Evolutionary conservation across 2,329 filamentous ascomycete species (phyloP), one percentile per base, ranked within the genome.

Genomic region (Aureobasidium zeae): DNA sequence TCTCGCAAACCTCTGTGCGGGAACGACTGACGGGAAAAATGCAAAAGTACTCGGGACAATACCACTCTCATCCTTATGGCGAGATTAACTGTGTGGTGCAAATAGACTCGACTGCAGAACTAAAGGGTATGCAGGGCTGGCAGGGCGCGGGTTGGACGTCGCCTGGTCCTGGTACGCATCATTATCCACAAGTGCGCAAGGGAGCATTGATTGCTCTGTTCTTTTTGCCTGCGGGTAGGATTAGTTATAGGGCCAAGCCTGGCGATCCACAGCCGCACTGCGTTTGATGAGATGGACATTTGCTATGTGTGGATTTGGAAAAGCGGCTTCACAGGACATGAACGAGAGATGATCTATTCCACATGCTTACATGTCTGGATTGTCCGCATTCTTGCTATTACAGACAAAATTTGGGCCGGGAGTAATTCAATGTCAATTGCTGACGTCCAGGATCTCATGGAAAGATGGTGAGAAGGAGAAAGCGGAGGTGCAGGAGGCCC

Each of bases 61-160:
- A 76, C 52, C 55, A 56, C 45, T 52, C 53, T 30, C 56, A 57
- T 37, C 56, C 56, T 2, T 58, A 57, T 31, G 54, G 55, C n/a
- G 56, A 57, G 38, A 58, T 57, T 41, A 57, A 57, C 36, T 57
- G 55, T 37, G 52, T 57, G 4, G 50, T 58, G 4, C 55, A 69
- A 52, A 59, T 76, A 10, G 71, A 73, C 46, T 48, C 63, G 4
- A 57, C 51, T 3, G 70, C 72, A 2, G 66, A 76, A 58, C 52
- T 77, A 37, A 72, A 65, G 57, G 73, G 73, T 5, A 70, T 76
- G 71, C 63, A 67, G 42, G 71, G 71, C 1, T 76, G 73, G 73
- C 68, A 71, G 52, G 71, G 70, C 0, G 67, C 68, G 0, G 73
- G 73, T 0, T 77, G 73, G 72, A 76, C 73, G 16, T 65, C 63